These are phyloP conservation scores for Tranzscheliella williamsii DNA, from an alignment of 1,284 basidiomycete species.

Conservation along the genomic window DNA sequence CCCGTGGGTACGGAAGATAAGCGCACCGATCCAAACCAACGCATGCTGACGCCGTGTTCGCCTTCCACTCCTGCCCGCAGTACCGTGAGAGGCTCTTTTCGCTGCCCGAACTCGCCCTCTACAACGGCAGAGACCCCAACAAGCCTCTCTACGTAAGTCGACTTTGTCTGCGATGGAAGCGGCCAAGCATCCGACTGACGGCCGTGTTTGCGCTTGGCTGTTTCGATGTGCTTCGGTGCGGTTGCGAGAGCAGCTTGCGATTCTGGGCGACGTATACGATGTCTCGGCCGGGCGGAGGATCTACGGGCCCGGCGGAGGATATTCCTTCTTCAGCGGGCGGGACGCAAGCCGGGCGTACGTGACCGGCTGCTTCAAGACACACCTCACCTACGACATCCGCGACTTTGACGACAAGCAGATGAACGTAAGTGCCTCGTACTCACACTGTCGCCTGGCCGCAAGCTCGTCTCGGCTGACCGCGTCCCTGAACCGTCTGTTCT, in stretches of 20 bases:
- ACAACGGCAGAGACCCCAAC: constrained; percentile 73
- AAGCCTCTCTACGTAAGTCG: constrained; percentile 81
- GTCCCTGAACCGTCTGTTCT: background rate
- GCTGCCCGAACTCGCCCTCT: constrained; percentile 71
- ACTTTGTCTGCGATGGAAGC: background rate
- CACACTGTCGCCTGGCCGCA: background rate
- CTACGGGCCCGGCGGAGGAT: constrained; percentile 69
- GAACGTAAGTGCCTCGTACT: constrained; percentile 23
- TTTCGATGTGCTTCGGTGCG: too few species aligned
- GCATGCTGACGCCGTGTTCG: too few species aligned
- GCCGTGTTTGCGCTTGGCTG: too few species aligned
- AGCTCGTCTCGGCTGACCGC: too few species aligned
- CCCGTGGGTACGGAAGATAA: constrained; percentile 41
- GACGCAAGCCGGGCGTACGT: constrained; percentile 58
- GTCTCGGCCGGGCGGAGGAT: constrained; percentile 74
- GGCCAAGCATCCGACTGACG: too few species aligned
- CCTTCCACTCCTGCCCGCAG: too few species aligned
- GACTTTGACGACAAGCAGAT: constrained; percentile 48
- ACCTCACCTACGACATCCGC: constrained; percentile 55
- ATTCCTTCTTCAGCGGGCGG: constrained; percentile 54
- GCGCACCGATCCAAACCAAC: too few species aligned
- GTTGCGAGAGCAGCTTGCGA: constrained; percentile 53
- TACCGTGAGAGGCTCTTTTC: constrained; percentile 70
- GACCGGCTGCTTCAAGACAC: constrained; percentile 58
- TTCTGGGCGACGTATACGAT: constrained; percentile 90